Conservation (phyloP, 139 green algal species). For the Choricystis sp. region DNA sequence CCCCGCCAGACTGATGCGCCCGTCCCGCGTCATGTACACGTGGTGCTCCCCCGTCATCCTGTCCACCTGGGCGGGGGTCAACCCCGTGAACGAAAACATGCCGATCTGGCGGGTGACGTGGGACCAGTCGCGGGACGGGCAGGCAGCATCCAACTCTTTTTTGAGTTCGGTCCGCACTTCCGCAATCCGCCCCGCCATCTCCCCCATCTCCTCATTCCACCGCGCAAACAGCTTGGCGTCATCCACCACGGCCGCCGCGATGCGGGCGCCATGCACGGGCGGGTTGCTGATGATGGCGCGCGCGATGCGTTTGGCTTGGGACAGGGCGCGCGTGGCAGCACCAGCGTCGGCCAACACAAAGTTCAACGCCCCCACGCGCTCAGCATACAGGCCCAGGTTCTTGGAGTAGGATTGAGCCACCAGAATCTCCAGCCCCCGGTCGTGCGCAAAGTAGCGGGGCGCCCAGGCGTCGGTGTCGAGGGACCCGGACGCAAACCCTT, state of each 20-base stretch:
- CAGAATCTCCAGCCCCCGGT: conserved; percentile 73
- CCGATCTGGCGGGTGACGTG: conserved; percentile 80
- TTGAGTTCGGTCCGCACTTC: conserved; percentile 64
- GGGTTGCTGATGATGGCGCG: conserved; percentile 45
- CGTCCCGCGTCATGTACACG: conserved; percentile 95
- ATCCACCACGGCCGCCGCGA: conserved; percentile 73
- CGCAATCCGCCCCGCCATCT: conserved; percentile 90
- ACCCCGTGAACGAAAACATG: conserved; percentile 93
- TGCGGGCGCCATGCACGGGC: conserved; percentile 65
- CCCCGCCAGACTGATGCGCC: conserved; percentile 87
- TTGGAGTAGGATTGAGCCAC: conserved; percentile 75
- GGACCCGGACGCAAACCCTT: conserved; percentile 71
- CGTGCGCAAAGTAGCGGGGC: conserved; percentile 65
- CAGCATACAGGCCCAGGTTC: conserved; percentile 95
- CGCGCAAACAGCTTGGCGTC: conserved; percentile 61
- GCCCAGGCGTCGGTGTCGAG: conserved; percentile 84
- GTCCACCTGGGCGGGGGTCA: conserved; percentile 65
- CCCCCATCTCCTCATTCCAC: conserved; percentile 90
- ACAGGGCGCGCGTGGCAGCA: conserved; percentile 48
- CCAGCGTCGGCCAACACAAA: conserved; percentile 48
- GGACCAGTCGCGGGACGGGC: conserved; percentile 69
- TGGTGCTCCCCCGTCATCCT: conserved; percentile 90
- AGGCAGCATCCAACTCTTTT: conserved; percentile 43
- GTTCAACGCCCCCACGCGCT: conserved; percentile 87
- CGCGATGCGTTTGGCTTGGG: conserved; percentile 89